Conservation (phyloP, 1,284 basidiomycete genomes). For the Irpex sp. region DNA sequence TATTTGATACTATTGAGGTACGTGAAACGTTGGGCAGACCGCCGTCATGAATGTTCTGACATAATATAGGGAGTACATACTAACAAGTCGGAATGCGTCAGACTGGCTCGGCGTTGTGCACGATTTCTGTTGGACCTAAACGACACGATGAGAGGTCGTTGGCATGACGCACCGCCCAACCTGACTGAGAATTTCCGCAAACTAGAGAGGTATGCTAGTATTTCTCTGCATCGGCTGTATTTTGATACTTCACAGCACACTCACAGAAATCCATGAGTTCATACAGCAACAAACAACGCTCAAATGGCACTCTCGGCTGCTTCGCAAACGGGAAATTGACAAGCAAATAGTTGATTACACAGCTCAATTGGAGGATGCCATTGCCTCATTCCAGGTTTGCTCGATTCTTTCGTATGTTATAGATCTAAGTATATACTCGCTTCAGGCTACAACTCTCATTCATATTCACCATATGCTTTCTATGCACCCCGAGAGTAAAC, state of each 20-base stretch:
- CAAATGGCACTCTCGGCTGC: conserved; percentile 17
- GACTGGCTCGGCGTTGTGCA: conserved; percentile 15
- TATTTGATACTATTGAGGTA: conserved; percentile 15
- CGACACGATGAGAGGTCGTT: conserved; percentile 15
- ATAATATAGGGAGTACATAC: conserved; percentile 10
- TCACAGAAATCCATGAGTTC: conserved; percentile 13
- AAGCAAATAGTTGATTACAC: conserved; percentile 13
- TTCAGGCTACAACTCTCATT: neutral
- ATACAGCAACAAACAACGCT: conserved; percentile 13
- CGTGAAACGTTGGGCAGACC: neutral
- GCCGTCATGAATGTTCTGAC: neutral
- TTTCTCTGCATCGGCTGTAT: neutral
- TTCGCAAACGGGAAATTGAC: conserved; percentile 16
- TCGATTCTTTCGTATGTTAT: neutral
- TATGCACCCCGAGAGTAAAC: neutral
- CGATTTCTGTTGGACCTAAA: conserved; percentile 15
- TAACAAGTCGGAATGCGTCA: conserved; percentile 14
- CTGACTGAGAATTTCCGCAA: conserved; percentile 13
- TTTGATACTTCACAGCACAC: conserved; percentile 5
- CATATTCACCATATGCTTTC: neutral
- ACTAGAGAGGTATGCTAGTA: conserved; percentile 14
- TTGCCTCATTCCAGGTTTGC: conserved; percentile 16
- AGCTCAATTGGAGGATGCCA: conserved; percentile 15
- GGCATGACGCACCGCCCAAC: conserved; percentile 15
- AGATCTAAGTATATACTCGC: neutral